phyloP scores from a whole-genome alignment of 176 grass and related monocot genomes.

The Zoysia pacifica region DNA sequence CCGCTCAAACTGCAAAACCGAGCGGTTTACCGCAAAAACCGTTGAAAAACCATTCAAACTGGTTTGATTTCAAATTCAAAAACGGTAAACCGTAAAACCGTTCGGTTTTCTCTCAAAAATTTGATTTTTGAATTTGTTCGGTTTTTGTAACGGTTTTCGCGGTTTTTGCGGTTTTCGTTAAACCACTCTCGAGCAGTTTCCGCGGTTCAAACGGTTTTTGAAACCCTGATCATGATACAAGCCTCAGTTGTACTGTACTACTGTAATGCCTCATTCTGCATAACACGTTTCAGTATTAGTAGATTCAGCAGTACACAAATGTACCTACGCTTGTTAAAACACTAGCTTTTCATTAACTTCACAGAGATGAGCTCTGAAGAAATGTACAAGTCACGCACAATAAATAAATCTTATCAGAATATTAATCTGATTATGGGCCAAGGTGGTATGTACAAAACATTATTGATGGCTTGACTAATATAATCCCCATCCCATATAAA shows the following conservation, averaged over 20 bases:
- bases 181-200: too few species aligned
- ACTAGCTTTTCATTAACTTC: not conserved
- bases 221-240: too few species aligned
- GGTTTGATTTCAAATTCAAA: too few species aligned
- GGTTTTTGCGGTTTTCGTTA: too few species aligned
- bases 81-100: too few species aligned
- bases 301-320: not conserved
- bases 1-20: too few species aligned
- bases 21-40: too few species aligned
- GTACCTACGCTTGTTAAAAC: not conserved
- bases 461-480: not conserved
- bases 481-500: not conserved
- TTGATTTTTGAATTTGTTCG: too few species aligned
- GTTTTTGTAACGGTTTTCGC: too few species aligned
- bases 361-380: not conserved
- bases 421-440: not conserved
- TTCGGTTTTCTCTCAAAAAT: too few species aligned
- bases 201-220: too few species aligned
- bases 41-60: too few species aligned
- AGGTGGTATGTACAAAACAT: not conserved
- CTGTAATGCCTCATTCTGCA: not conserved
- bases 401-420: not conserved
- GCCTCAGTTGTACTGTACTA: not conserved
- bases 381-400: not conserved
- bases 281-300: not conserved